Evolutionary conservation across 2,329 filamentous ascomycete species (phyloP).

Genomic region (Grosmannia serpens): DNA sequence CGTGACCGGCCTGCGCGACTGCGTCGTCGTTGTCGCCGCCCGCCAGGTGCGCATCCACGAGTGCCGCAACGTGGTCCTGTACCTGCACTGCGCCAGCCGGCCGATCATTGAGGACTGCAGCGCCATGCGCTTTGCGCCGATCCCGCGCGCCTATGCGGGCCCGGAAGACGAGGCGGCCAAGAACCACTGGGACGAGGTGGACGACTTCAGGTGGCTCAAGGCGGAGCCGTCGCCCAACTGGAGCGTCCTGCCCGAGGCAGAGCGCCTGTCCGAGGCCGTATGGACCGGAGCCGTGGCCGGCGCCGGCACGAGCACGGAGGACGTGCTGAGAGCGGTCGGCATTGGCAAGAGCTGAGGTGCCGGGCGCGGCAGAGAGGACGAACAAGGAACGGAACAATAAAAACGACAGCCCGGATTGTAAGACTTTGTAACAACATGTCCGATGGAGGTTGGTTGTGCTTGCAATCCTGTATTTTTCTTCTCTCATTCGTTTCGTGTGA

Average conservation of each 20-base stretch:
- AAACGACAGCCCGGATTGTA: neutral
- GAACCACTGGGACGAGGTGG: constrained; percentile 81
- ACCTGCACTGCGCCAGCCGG: constrained; percentile 68
- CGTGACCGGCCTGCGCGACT: constrained; percentile 62
- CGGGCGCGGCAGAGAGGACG: neutral
- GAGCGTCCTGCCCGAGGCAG: constrained; percentile 51
- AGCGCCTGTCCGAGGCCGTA: constrained; percentile 47
- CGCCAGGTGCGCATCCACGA: constrained; percentile 92
- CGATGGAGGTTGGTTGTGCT: too few species aligned
- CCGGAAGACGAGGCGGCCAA: constrained; percentile 20
- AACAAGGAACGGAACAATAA: neutral
- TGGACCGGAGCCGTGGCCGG: constrained; percentile 62
- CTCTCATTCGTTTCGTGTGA: too few species aligned
- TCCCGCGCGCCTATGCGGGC: constrained; percentile 49
- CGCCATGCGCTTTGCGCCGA: constrained; percentile 64
- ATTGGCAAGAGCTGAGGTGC: constrained; percentile 15
- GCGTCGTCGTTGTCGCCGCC: constrained; percentile 66
- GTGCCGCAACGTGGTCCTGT: constrained; percentile 69
- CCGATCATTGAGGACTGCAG: constrained; percentile 91
- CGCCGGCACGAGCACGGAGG: constrained; percentile 48
- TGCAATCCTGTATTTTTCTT: too few species aligned
- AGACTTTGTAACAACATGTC: too few species aligned
- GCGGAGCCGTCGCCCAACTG: constrained; percentile 80
- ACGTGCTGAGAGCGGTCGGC: constrained; percentile 48
- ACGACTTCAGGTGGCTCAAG: constrained; percentile 98